phyloP scores from a whole-genome alignment of 192 early-diverging fungal genomes.

The Entomortierella lignicola region DNA sequence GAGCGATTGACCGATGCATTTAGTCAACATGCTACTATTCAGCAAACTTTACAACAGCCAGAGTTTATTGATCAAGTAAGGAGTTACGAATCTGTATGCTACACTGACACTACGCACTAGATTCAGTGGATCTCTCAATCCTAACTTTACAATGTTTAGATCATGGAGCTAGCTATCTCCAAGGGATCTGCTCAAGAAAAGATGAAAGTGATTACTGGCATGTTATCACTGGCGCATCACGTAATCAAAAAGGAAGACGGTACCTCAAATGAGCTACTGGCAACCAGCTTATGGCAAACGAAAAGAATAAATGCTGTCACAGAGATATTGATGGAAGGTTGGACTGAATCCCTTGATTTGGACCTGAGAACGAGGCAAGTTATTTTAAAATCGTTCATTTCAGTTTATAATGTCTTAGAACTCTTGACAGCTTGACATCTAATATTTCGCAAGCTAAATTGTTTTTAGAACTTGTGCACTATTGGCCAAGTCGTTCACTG shows the following conservation, averaged over 20 bases:
- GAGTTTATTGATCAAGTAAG: constrained; percentile 20
- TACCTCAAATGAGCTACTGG: not conserved
- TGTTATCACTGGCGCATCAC: not conserved
- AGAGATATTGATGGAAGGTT: not conserved
- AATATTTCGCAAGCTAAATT: not conserved
- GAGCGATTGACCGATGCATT: constrained; percentile 15
- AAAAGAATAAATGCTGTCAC: not conserved
- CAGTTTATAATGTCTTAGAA: too few relatives aligned
- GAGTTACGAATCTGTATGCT: not conserved
- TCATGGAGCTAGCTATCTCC: not conserved
- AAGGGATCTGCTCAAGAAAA: not conserved
- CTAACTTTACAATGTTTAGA: not conserved
- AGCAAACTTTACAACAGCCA: not conserved
- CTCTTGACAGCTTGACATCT: not conserved
- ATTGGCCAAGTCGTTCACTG: not conserved
- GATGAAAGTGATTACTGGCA: not conserved
- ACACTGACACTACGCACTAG: not conserved
- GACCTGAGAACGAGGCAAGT: constrained; percentile 4
- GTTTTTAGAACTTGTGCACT: constrained; percentile 3
- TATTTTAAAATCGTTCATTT: not conserved
- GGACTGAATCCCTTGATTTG: not conserved
- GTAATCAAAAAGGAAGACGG: not conserved
- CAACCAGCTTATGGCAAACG: constrained; percentile 4
- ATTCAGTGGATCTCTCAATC: not conserved
- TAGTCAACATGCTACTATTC: not conserved